A percentile compares a stretch with the other conserved stretches of the same genome.
These are phyloP conservation scores for Microglena sp. DNA, from an alignment of 139 green algal species.

Conservation along the genomic window DNA sequence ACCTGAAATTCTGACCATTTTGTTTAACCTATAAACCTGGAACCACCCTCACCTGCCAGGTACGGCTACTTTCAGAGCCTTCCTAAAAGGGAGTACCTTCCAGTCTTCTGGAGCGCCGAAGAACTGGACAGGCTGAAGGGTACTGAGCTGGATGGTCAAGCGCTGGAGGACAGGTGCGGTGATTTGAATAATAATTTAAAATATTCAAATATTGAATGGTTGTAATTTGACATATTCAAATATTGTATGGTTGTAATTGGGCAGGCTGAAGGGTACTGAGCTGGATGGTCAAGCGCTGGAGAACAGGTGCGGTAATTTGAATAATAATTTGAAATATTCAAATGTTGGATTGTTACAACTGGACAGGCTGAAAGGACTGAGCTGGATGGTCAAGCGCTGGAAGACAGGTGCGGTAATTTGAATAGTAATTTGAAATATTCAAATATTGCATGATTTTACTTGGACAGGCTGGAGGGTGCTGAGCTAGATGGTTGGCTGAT, in stretches of 20 bases:
- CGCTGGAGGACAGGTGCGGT: constrained; percentile 46
- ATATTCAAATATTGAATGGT: no score
- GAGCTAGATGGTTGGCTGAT: constrained; percentile 29
- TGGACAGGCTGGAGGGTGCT: constrained; percentile 48
- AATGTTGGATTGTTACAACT: no score
- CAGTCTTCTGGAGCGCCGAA: constrained; percentile 57
- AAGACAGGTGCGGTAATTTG: constrained; percentile 58
- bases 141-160: constrained; percentile 35
- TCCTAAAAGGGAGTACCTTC: constrained; percentile 32
- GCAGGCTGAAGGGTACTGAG: constrained; percentile 50
- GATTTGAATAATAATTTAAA: no score
- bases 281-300: constrained; percentile 17
- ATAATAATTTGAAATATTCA: no score
- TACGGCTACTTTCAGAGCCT: constrained; percentile 22
- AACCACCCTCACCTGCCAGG: no score
- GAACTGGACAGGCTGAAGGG: constrained; percentile 46
- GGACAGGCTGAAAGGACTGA: constrained; percentile 49
- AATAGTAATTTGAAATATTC: no score
- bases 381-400: constrained; percentile 16
- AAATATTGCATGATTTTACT: no score
- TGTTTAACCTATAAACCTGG: no score
- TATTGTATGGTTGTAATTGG: no score
- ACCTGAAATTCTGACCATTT: no score
- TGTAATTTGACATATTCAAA: constrained; percentile 41
- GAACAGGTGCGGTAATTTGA: no score